Base-by-base conservation (phyloP, 2,329 filamentous ascomycete genomes). In the Didymella glomerata region DNA sequence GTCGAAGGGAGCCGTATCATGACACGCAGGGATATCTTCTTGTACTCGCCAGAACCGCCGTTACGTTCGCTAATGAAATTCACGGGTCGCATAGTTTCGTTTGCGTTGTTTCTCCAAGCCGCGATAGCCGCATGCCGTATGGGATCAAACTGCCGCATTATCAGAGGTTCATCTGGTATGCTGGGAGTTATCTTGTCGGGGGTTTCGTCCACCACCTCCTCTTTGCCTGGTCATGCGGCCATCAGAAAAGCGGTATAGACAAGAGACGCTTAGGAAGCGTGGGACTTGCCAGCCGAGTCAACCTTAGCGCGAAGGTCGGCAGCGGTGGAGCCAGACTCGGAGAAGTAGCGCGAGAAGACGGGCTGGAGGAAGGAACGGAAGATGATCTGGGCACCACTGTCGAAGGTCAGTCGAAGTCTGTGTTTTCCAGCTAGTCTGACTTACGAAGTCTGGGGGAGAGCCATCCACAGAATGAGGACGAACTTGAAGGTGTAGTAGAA, bases 401-500 rank as follows among this genome's bases (percentile, higher is more conserved):
- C 66, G 14, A 18, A 10, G 60, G 58, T 71, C 47, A 67, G 64
- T 22, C 18, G 24, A n/a, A 25, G 42, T 64, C 30, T 64, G 65
- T 76, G 72, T 13, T n/a, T 25, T 32, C 22, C 25, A 25, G 14
- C 2, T 7, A 3, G 8, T 30, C 18, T 41, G 42, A 83, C 90
- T 78, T 89, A 97, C 94, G 85, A 85, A 84, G 96, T 97, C 80
- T 91, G 86, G 79, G 95, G 95, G 75, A 99, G 92, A 71, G 94
- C 89, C 83, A 99, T 93, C 95, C 95, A 99, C 79, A 99, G 89
- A 73, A 98, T 86, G 79, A 98, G 90, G 77, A 96, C 84, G 78
- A 99, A 97, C 87, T 99, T 99, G 90, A 99, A 98, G 78, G 93
- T 94, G 83, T 92, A 99, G 90, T 99, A 99, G 85, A 99, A 99